Conservation (phyloP, 2,329 filamentous ascomycete species). For the Cryphonectria japonica region DNA sequence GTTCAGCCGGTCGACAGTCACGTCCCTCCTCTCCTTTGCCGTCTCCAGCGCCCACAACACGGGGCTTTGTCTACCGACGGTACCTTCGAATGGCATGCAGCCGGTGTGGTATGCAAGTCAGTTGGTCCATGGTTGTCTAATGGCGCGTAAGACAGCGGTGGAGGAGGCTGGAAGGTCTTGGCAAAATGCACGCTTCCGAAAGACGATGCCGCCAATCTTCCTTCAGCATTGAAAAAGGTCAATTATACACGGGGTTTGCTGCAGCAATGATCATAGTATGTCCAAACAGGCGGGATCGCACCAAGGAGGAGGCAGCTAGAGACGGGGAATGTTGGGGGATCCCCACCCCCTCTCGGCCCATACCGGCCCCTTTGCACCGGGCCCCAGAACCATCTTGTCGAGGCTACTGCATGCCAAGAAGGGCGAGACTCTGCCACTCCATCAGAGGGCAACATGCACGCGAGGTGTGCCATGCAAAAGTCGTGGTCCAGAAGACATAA, state of each 20-base stretch:
- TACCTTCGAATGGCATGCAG: neutral
- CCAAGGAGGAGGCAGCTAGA: neutral
- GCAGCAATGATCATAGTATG: neutral
- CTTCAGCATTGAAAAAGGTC: neutral
- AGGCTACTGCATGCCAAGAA: conserved; percentile 14
- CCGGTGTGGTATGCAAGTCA: neutral
- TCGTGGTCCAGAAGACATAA: neutral
- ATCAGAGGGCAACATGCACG: neutral
- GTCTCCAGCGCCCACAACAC: conserved; percentile 1
- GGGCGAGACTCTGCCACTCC: neutral
- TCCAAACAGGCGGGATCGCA: neutral
- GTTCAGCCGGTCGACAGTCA: neutral
- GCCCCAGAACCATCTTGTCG: neutral
- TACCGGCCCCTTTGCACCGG: neutral
- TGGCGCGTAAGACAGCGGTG: neutral
- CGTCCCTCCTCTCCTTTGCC: no score
- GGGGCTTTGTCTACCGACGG: neutral
- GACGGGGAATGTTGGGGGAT: neutral
- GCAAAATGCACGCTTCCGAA: conserved; percentile 15
- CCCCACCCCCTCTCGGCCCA: neutral
- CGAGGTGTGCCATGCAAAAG: conserved; percentile 1
- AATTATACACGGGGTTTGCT: neutral
- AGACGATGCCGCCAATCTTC: neutral
- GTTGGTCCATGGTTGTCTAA: neutral
- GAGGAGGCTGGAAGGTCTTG: conserved; percentile 15